Base-by-base conservation (phyloP, 768 basidiomycete genomes). In the Trametes maxima region DNA sequence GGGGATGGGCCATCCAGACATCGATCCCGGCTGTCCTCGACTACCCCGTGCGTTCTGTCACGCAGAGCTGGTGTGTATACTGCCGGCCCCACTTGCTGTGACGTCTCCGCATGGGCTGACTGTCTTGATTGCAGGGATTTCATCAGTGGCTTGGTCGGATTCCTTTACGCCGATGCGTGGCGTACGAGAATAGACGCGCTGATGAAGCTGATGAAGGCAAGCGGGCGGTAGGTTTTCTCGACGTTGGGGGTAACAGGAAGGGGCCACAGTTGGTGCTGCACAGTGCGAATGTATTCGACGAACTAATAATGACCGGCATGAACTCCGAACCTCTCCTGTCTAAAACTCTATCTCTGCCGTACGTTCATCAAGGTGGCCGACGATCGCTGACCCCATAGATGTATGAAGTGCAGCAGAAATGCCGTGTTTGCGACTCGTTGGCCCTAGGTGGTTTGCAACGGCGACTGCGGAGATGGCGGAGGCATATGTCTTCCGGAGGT, bases 21-120 rank as follows among this genome's bases (percentile, higher is more conserved):
- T 76, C 73, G 12, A 97, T 99, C 62, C 97, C 97, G 0, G 81
- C 82, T 46, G 87, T 88, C 1, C 77, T 99, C 33, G 93, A 95
- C 69, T 95, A 95, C 73, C 94, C 94, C 24, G 76, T 95, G 53
- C 85, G 85, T 21, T 93, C 90, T 42, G 69, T 92, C 49, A 76
- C 76, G 39, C 78, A 81, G 68, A 91, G 90, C 77, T 93, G 92
- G 92, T 93, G 68, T 36, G 88, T 63, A 19, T 28, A 75, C 54
- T 22, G 43, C 17, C 60, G 45, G 57, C 57, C 53, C 24, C 43
- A 24, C 21, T 40, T 13, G 55, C 16, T 36, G 22, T 21, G 36
- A 22, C 43, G 51, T 11, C 10, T 43, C 25, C 40, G n/a, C 53
- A 46, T 24, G 51, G 45, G 19, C 25, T 42, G 42, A 63, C 51